Percentiles rank a stretch among this genome's conserved stretches.
Evolutionary conservation across 352 stramenopile genomes (phyloP).

Genomic region (Stramenopiles sp.): DNA sequence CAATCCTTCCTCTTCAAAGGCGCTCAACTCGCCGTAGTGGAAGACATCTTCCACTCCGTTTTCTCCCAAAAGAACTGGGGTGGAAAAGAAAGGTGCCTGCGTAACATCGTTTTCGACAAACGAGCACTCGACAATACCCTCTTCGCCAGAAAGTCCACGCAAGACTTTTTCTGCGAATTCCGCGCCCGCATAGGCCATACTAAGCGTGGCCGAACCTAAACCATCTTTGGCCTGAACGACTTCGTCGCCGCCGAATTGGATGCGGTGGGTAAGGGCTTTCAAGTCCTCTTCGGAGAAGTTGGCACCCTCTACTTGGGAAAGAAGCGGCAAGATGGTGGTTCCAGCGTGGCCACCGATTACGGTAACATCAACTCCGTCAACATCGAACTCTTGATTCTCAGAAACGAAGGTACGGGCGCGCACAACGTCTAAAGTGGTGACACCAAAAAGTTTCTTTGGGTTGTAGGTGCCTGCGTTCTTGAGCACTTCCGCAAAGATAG

Average conservation of each 20-base stretch:
- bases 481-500: conserved; percentile 93
- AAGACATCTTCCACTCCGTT: conserved; percentile 86
- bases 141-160: conserved; percentile 54
- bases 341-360: conserved; percentile 96
- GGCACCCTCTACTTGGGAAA: conserved; percentile 77
- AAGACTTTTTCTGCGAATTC: conserved; percentile 52
- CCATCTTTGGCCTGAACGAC: conserved; percentile 92
- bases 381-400: conserved; percentile 48
- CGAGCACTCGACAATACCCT: conserved; percentile 84
- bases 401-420: conserved; percentile 85
- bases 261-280: conserved; percentile 79
- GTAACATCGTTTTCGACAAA: conserved; percentile 91
- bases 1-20: conserved; percentile 49
- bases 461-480: conserved; percentile 88
- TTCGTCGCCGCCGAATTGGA: conserved; percentile 76
- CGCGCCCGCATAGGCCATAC: conserved; percentile 94
- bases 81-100: conserved; percentile 79
- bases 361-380: conserved; percentile 55
- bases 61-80: conserved; percentile 34
- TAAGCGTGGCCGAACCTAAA: conserved; percentile 89
- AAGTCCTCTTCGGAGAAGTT: conserved; percentile 80
- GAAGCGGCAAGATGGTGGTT: conserved; percentile 95
- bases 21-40: conserved; percentile 55
- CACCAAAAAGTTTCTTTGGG: conserved; percentile 87
- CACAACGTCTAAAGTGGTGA: conserved; percentile 94